phyloP scores from a whole-genome alignment of 192 early-diverging fungal species.

The Geosiphon pyriformis region DNA sequence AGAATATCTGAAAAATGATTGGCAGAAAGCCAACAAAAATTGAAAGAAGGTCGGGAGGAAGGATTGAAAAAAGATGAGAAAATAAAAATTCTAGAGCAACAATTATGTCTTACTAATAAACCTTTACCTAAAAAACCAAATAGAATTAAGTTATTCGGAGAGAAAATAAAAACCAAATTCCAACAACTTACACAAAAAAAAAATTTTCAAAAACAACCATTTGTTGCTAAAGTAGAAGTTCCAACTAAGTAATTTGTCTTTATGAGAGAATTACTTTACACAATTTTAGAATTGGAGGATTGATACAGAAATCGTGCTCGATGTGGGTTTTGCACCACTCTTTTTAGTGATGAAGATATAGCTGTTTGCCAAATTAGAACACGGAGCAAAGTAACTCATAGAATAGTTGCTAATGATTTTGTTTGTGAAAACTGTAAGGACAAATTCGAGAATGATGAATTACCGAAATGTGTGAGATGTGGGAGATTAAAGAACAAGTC shows the following conservation, averaged over 20 bases:
- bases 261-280: not conserved
- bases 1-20: too few species aligned
- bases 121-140: not conserved
- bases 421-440: not conserved
- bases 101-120: not conserved
- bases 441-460: not conserved
- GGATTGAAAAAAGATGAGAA: too few species aligned
- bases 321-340: not conserved
- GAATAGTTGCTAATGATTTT: not conserved
- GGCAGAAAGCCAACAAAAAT: too few species aligned
- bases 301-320: not conserved
- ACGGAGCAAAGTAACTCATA: not conserved
- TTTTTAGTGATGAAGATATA: not conserved
- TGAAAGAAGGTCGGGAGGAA: too few species aligned
- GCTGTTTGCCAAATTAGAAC: not conserved
- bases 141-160: not conserved
- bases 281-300: not conserved
- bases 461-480: not conserved
- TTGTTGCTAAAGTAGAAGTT: conserved; percentile 1
- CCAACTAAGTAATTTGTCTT: not conserved
- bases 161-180: not conserved
- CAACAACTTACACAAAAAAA: not conserved
- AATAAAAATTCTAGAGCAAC: too few species aligned
- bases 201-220: not conserved
- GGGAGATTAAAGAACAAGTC: not conserved